Base-by-base conservation (phyloP, 129 eudicot species). In the Artemisia tridentata region DNA sequence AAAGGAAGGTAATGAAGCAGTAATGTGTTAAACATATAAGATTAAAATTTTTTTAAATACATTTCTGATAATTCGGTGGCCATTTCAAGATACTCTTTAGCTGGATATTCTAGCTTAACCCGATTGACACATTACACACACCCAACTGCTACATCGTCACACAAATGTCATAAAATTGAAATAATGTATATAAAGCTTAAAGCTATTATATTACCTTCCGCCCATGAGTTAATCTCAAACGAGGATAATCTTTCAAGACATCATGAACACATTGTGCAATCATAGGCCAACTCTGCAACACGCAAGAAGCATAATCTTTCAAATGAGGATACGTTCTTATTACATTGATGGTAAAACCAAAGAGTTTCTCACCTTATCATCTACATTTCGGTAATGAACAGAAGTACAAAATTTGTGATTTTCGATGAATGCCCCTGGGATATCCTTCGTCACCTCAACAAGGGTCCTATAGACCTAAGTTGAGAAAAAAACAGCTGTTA, bases 361-460 rank as follows among this genome's bases (percentile, higher is more conserved):
- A 59, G 34, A 15, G 51, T 19, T 69, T 10, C 84, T 82, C 61
- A 91, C 98, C 77, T 86, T 86, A 77, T 88, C 95, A 52, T 88
- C 88, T 65, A 88, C 98, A n/a, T 86, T 88, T 70, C 98, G 98
- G 46, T 91, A 91, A 78, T 91, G 98, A 68, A 91, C 95, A 75
- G 98, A 91, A 57, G 83, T 72, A 68, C 95, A 91, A 79, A 88
- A 91, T 53, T 82, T 91, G 72, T 91, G 96, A 75, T 91, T 88
- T 81, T 91, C 98, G 52, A 91, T 89, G 76, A 84, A 77, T 53
- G 89, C 83, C 59, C 98, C 96, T 70, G 83, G 72, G 41, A 91
- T 86, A 64, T 86, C 91, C 71, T 85, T 86, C 4, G 91, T 77
- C 43, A 56, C 79, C 74, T 88, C 86, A 72, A 88, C 90, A 51